Percentiles rank a stretch among this genome's conserved stretches.
Conservation (phyloP, 2,329 filamentous ascomycete species). For the Epichloe typhina region DNA sequence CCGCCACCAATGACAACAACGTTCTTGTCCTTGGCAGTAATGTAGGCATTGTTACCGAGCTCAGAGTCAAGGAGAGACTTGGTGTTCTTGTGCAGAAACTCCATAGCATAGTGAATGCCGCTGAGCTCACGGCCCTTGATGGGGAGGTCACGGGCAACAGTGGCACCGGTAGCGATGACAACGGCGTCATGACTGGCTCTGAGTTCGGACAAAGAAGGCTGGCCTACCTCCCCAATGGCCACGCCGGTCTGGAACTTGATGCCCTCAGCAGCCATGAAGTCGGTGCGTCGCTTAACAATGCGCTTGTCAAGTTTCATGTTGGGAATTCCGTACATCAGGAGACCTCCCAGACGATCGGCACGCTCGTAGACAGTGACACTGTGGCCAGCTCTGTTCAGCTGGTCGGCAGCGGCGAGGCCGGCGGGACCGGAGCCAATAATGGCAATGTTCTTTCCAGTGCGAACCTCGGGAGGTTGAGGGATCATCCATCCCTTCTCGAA, state of each 20-base stretch:
- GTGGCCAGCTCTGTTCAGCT: constrained; percentile 88
- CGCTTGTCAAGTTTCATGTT: constrained; percentile 99
- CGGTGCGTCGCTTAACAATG: constrained; percentile 85
- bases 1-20: constrained; percentile 95
- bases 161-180: constrained; percentile 83
- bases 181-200: constrained; percentile 68
- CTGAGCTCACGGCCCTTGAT: constrained; percentile 80
- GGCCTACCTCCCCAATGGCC: constrained; percentile 60
- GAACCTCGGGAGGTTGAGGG: constrained; percentile 60
- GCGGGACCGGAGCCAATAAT: constrained; percentile 87
- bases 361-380: constrained; percentile 84
- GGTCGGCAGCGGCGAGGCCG: constrained; percentile 80
- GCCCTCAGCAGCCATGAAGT: constrained; percentile 88
- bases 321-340: constrained; percentile 96
- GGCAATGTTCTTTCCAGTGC: constrained; percentile 78
- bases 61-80: constrained; percentile 92
- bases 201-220: constrained; percentile 52
- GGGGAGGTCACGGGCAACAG: constrained; percentile 82
- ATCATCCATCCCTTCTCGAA: constrained; percentile 99
- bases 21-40: constrained; percentile 89
- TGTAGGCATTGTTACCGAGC: constrained; percentile 71
- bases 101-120: constrained; percentile 92
- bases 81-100: constrained; percentile 94
- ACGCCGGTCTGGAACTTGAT: constrained; percentile 69
- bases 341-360: constrained; percentile 75